Evolutionary conservation across 768 basidiomycete species (phyloP).

Genomic region (Ramaria rubella): DNA sequence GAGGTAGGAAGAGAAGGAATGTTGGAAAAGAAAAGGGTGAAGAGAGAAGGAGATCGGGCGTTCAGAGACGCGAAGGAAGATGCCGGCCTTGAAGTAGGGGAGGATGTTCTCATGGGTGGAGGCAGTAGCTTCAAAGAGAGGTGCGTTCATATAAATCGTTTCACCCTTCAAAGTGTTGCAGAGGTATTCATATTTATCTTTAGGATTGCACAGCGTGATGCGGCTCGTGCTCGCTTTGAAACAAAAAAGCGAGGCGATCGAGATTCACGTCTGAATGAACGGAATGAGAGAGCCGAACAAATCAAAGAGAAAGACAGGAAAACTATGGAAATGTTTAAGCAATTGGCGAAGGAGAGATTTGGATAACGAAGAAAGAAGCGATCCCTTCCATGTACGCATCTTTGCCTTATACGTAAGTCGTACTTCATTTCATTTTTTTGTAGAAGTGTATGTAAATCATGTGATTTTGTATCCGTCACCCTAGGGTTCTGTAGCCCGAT

Average conservation of each 20-base stretch:
- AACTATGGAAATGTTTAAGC: conserved; percentile 96
- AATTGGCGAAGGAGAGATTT: conserved; percentile 81
- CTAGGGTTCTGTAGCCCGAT: too few species aligned
- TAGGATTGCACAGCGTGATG: conserved; percentile 73
- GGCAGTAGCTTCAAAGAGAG: conserved; percentile 75
- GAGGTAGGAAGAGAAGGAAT: conserved; percentile 76
- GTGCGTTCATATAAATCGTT: too few species aligned
- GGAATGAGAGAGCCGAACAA: conserved; percentile 50
- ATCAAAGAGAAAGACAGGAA: conserved; percentile 78
- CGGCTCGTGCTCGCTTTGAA: conserved; percentile 54
- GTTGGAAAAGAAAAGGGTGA: conserved; percentile 79
- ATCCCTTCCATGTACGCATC: too few species aligned
- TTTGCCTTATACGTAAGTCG: too few species aligned
- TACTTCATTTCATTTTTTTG: too few species aligned
- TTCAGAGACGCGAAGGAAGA: conserved; percentile 72
- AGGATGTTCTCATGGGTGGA: conserved; percentile 74
- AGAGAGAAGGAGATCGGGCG: conserved; percentile 60
- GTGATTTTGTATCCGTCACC: too few species aligned
- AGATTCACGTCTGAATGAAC: conserved; percentile 12
- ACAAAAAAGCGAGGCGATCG: conserved; percentile 33
- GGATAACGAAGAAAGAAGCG: too few species aligned
- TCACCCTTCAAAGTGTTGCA: neutral
- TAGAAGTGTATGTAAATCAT: too few species aligned
- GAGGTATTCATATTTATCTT: neutral
- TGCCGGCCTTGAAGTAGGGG: conserved; percentile 71